These are phyloP conservation scores for Mycena kentingensis DNA, from an alignment of 768 basidiomycete species.

Conservation along the genomic window DNA sequence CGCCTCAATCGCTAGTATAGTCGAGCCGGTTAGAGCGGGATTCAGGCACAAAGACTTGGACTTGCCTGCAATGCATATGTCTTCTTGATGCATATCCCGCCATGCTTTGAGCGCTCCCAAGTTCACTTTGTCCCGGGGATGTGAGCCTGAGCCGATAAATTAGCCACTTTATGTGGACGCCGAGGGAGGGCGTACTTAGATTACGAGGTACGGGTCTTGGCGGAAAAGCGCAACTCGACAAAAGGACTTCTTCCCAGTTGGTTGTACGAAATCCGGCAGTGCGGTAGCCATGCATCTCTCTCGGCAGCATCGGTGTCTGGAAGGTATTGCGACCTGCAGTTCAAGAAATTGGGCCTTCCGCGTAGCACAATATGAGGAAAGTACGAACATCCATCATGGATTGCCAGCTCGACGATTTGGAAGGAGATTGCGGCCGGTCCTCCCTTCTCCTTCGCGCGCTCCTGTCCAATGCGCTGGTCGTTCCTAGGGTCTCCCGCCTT, in stretches of 20 bases:
- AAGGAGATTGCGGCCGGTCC: conserved; percentile 17
- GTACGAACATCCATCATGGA: conserved; percentile 11
- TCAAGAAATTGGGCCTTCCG: not conserved
- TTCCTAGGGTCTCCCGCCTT: conserved; percentile 14
- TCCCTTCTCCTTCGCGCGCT: conserved; percentile 14
- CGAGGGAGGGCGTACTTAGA: conserved; percentile 4
- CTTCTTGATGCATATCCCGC: conserved; percentile 14
- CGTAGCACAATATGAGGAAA: not conserved
- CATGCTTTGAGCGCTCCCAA: conserved; percentile 10
- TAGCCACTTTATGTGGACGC: not conserved
- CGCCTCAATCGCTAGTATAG: conserved; percentile 16
- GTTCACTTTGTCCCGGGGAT: conserved; percentile 10
- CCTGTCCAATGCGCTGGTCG: conserved; percentile 21
- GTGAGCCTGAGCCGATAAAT: not conserved
- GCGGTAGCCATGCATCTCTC: conserved; percentile 19
- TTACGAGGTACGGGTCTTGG: conserved; percentile 8
- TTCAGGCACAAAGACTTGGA: not conserved
- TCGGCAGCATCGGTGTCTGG: conserved; percentile 23
- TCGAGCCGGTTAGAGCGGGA: not conserved
- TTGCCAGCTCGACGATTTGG: conserved; percentile 19
- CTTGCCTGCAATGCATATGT: conserved; percentile 17
- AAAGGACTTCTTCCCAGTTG: conserved; percentile 18
- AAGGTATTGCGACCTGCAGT: conserved; percentile 20
- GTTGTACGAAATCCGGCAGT: conserved; percentile 14
- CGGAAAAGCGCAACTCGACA: conserved; percentile 11